Evolutionary conservation across 73 alveolate species (phyloP), one percentile per base, ranked within the genome.

Genomic region (Paramecium bursaria): DNA sequence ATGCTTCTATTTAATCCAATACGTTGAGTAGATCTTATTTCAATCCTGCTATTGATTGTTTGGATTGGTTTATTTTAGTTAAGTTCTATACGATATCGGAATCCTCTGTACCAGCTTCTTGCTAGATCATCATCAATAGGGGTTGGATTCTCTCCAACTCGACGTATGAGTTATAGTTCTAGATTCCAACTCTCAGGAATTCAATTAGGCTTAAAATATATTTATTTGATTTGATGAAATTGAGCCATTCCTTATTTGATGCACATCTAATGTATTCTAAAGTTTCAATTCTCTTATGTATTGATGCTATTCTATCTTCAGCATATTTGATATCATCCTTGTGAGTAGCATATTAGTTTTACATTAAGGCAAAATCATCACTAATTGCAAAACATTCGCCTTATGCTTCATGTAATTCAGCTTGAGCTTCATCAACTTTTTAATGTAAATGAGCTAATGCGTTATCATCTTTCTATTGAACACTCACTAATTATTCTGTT

Each of bases 1-100:
- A 57, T 57, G 26, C 49, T 5, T 57, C 76, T n/a, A 57, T 57
- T 44, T 57, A 57, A 57, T 57, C 76, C 5, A 57, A 44, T n/a
- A 57, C 26, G 26, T 57, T 29, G 3, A 57, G 33, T 57, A 57
- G 31, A 29, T 57, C 76, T 14, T 57, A 57, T 57, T 44, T 57
- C 10, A 57, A 48, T 57, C 51, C 51, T 11, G 76, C 39, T 2
- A 57, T 26, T 26, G 76, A 39, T 39, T 11, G 51, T 57, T 50
- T 57, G 17, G 50, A 26, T 57, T 29, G 26, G 2, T 50, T 29
- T 10, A 57, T 26, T 26, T 48, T 44, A 25, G 26, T 17, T 6
- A 57, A 50, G 6, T 30, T 25, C 4, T 57, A 17, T 14, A 57
- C 21, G 17, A 57, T 1, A 25, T 57, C 76, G 17, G 26, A 25